Conservation (phyloP, 2,329 filamentous ascomycete genomes). For the Arthrinium phaeospermum region DNA sequence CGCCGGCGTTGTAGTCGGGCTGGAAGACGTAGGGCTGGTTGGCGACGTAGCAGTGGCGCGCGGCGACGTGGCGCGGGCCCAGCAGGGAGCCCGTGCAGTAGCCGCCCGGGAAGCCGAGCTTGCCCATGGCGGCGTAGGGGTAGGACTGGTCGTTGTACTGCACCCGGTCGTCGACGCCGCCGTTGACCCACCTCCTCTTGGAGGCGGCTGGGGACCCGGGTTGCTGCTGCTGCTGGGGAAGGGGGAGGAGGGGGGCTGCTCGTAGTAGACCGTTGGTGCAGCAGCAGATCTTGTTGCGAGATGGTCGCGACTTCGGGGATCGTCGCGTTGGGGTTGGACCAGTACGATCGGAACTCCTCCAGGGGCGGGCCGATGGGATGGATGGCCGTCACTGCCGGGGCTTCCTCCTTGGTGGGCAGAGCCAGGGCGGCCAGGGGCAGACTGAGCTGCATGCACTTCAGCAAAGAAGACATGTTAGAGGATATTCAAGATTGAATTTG, state of each 20-base stretch:
- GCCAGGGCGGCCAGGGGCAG: neutral
- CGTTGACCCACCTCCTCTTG: conserved; percentile 29
- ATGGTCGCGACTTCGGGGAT: neutral
- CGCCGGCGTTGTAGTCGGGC: conserved; percentile 33
- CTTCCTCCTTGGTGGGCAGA: neutral
- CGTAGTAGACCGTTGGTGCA: neutral
- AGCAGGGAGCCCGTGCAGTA: conserved; percentile 35
- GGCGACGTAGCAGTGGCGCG: conserved; percentile 33
- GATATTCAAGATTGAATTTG: neutral
- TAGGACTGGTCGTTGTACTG: conserved; percentile 28
- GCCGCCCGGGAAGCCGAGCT: conserved; percentile 30
- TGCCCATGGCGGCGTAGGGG: conserved; percentile 32
- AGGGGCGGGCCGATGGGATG: neutral
- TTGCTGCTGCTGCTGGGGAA: too few relatives aligned
- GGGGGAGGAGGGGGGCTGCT: neutral
- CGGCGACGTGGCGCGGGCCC: conserved; percentile 36
- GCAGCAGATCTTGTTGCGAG: neutral
- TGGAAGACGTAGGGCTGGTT: conserved; percentile 31
- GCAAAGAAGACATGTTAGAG: neutral
- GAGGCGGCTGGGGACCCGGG: too few relatives aligned
- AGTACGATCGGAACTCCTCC: neutral
- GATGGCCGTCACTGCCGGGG: neutral
- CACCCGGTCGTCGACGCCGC: conserved; percentile 31
- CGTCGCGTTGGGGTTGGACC: neutral
- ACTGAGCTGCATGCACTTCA: neutral